Evolutionary conservation across 1,284 basidiomycete species (phyloP), one percentile per base, ranked within the genome.

Genomic region (Heliocybe sulcata): DNA sequence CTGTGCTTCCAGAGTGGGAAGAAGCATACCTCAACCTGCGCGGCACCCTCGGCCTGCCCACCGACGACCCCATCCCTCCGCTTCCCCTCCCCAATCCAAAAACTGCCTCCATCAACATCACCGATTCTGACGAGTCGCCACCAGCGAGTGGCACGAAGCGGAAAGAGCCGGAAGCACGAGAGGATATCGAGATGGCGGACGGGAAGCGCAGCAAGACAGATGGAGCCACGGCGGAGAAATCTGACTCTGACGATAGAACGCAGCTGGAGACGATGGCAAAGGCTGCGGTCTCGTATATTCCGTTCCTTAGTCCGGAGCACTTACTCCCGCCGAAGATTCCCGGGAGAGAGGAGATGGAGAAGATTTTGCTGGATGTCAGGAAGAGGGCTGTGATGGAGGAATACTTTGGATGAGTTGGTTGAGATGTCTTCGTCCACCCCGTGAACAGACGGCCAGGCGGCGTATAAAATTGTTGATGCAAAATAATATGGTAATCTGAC

Each of bases 351-450:
- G 90, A 95, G 71, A 88, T 94, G 82, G 92, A 94, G 65, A 69
- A 72, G 29, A 81, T 89, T 22, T 68, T 98, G 54, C 77, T 98
- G 55, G 81, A 80, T 38, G 73, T 93, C 60, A 77, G 90, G 66
- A 97, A 97, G 74, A 78, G 84, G 68, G 87, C 87, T 16, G 69
- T 97, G 52, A 81, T 94, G 55, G 87, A 92, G 60, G 92, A 96
- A 72, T 90, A 89, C 67, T 79, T 82, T 58, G 81, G 80, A 29
- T 38, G 31, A 52, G n/a, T n/a, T n/a, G n/a, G n/a, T n/a, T n/a
- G n/a, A n/a, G n/a, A n/a, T n/a, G n/a, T n/a, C n/a, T n/a, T n/a
- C n/a, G n/a, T n/a, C n/a, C n/a, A n/a, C n/a, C n/a, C n/a, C n/a
- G n/a, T n/a, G n/a, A n/a, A n/a, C n/a, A n/a, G n/a, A n/a, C n/a